Conservation (phyloP, 2,329 filamentous ascomycete species). For the Atkinsonella texensis region DNA sequence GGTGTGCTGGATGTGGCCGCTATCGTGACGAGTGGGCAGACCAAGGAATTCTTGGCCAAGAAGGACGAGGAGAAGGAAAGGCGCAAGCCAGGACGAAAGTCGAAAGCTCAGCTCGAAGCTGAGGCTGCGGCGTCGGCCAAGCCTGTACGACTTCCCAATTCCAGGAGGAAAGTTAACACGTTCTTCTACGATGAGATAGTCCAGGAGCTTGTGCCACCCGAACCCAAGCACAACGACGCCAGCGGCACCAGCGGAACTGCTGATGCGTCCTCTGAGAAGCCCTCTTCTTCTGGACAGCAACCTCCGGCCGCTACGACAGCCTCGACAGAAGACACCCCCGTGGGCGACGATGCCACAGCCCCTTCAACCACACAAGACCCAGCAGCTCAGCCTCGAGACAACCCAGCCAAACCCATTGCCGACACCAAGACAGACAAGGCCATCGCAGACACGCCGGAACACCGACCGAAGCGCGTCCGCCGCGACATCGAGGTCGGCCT, state of each 20-base stretch:
- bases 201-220: slow-evolving; percentile 38
- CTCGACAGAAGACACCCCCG: neutral
- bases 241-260: slow-evolving; percentile 10
- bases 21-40: slow-evolving; percentile 72
- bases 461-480: slow-evolving; percentile 43
- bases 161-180: slow-evolving; percentile 54
- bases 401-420: slow-evolving; percentile 6
- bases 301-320: neutral
- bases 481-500: slow-evolving; percentile 64
- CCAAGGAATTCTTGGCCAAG: slow-evolving; percentile 70
- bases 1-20: slow-evolving; percentile 75
- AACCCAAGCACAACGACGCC: slow-evolving; percentile 19
- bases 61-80: slow-evolving; percentile 74
- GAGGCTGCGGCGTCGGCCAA: slow-evolving; percentile 41
- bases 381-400: slow-evolving; percentile 2
- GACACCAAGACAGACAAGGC: slow-evolving; percentile 5
- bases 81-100: slow-evolving; percentile 42
- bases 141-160: slow-evolving; percentile 54
- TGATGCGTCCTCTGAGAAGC: slow-evolving; percentile 7
- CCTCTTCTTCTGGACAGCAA: slow-evolving; percentile 1
- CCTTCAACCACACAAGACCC: neutral
- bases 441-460: slow-evolving; percentile 24
- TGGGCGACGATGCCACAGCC: neutral
- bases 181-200: slow-evolving; percentile 64
- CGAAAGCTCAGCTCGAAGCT: slow-evolving; percentile 41